Evolutionary conservation across 129 eudicot genomes (phyloP), one percentile per base, ranked within the genome.

Genomic region (Solidago caesia): DNA sequence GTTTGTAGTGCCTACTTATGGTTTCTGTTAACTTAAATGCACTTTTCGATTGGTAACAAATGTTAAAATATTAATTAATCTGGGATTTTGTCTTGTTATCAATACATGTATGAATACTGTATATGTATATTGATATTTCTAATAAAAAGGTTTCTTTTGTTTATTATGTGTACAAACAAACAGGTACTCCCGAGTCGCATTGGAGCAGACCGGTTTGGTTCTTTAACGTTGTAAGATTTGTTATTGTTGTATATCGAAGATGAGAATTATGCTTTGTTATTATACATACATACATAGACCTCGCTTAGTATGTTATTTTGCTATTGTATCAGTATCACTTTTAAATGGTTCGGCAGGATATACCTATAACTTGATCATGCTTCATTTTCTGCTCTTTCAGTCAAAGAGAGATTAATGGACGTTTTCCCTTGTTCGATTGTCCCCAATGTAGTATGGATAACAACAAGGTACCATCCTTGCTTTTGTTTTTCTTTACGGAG

Each of bases 391-490:
- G 52, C 56, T 74, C 42, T 75, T 77, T 44, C 85, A 84, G 88
- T 68, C 77, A 49, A 70, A 77, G 61, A 77, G 77, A 64, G 66
- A 59, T 63, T 33, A 73, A 73, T 68, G 64, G 74, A 49, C 72
- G 14, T 52, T 74, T 78, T 75, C 85, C 88, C 44, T 68, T 67
- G 68, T 84, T 69, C 74, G 88, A 84, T 56, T 84, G 85, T 78
- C 85, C 88, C 14, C 81, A 77, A 69, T 80, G 83, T 70, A 33
- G 39, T 33, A 44, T 77, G 44, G 74, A 71, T 74, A 74, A 70
- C 47, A 77, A 74, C 48, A 77, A 84, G 88, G 88, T 84, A 74
- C 67, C 42, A 1, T 77, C 29, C 66, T 56, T 45, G 52, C 59
- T 21, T 65, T 9, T 56, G 12, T n/a, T 56, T 56, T 26, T 57